Evolutionary conservation across 1,284 basidiomycete species (phyloP).

Genomic region (Fistulina hepatica): DNA sequence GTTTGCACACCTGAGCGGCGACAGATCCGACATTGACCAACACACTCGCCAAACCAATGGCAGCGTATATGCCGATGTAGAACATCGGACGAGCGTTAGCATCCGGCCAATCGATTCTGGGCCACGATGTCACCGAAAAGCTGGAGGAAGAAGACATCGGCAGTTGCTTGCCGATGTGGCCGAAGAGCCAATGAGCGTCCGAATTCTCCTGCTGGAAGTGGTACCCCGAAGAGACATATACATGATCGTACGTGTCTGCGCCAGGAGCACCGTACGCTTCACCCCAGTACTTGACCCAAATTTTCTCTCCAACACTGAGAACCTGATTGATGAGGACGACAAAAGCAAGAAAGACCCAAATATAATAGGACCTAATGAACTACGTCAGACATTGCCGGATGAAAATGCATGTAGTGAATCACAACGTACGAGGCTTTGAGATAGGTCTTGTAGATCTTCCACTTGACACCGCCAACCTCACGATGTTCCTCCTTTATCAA

Average conservation of each 20-base stretch:
- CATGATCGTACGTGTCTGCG: slow-evolving; percentile 11
- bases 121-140: slow-evolving; percentile 15
- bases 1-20: slow-evolving; percentile 9
- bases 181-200: slow-evolving; percentile 22
- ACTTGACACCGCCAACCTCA: slow-evolving; percentile 67
- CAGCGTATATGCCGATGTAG: slow-evolving; percentile 13
- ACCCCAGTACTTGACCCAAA: slow-evolving; percentile 72
- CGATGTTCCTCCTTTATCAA: slow-evolving; percentile 63
- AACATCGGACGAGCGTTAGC: slow-evolving; percentile 22
- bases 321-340: slow-evolving; percentile 42
- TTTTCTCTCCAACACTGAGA: slow-evolving; percentile 45
- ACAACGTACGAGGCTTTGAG: slow-evolving; percentile 47
- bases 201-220: no score
- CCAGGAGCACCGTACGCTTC: slow-evolving; percentile 36
- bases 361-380: slow-evolving; percentile 47
- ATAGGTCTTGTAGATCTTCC: slow-evolving; percentile 71
- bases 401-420: not conserved
- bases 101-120: slow-evolving; percentile 25
- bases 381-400: not conserved
- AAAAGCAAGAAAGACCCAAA: slow-evolving; percentile 40
- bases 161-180: slow-evolving; percentile 11
- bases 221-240: no score
- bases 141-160: slow-evolving; percentile 16
- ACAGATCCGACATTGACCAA: slow-evolving; percentile 7
- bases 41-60: slow-evolving; percentile 5